Evolutionary conservation across 306 rosid genomes (phyloP).

Genomic region (Lathyrus oleraceus): DNA sequence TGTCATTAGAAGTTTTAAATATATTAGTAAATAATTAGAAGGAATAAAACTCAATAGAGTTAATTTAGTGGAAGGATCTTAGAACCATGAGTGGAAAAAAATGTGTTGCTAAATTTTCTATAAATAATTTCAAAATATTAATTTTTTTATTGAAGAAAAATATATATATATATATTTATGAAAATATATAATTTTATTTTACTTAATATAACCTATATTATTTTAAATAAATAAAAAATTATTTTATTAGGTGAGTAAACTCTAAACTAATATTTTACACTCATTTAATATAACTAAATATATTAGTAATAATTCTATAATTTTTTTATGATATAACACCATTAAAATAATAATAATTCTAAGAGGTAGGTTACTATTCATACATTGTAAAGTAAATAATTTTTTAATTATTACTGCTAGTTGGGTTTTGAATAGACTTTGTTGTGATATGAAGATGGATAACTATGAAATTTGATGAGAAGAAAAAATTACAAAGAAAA

Average conservation of each 20-base stretch:
- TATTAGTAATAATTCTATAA: neutral
- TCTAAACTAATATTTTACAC: too few species aligned
- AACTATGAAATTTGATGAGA: neutral
- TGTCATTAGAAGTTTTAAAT: constrained; percentile 2
- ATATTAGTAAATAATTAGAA: neutral
- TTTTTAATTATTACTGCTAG: neutral
- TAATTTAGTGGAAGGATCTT: neutral
- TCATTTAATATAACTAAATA: too few species aligned
- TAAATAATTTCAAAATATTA: neutral
- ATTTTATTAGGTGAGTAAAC: too few species aligned
- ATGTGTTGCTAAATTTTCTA: too few species aligned
- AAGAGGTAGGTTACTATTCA: neutral
- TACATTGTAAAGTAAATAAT: neutral
- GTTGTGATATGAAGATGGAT: neutral
- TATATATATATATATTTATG: neutral
- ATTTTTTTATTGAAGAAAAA: neutral
- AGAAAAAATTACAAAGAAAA: neutral
- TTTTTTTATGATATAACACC: neutral
- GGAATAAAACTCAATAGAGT: neutral
- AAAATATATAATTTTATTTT: too few species aligned
- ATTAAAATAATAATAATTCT: neutral
- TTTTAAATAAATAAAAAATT: too few species aligned
- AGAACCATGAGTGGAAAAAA: neutral
- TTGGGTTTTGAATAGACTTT: neutral
- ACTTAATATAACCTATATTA: too few species aligned